These are phyloP conservation scores for Aleurites moluccanus DNA, from an alignment of 441 rosid genomes.

Conservation along the genomic window DNA sequence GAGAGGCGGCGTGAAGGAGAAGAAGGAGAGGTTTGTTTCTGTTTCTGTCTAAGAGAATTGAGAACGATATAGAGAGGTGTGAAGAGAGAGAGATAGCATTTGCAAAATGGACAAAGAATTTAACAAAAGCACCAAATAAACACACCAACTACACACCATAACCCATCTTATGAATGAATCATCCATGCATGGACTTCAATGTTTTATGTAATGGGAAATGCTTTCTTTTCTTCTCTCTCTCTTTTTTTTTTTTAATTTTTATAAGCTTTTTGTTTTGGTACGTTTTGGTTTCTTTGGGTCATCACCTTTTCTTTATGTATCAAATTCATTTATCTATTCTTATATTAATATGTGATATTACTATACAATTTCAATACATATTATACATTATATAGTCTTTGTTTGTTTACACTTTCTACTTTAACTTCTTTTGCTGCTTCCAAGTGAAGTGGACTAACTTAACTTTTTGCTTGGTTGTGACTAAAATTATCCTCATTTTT, in stretches of 20 bases:
- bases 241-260: neutral
- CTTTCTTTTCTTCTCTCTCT: constrained; percentile 6
- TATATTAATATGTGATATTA: neutral
- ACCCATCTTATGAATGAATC: constrained; percentile 30
- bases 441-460: constrained; percentile 1
- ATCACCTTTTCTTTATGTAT: constrained; percentile 22
- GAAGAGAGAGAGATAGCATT: neutral
- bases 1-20: constrained; percentile 82
- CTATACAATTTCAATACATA: neutral
- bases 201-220: too few relatives aligned
- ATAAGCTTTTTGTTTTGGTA: constrained; percentile 26
- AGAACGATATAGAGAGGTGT: neutral
- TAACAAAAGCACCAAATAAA: constrained; percentile 20
- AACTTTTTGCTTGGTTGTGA: neutral
- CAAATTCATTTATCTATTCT: neutral
- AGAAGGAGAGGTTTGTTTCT: constrained; percentile 42
- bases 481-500: too few relatives aligned
- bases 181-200: constrained; percentile 24
- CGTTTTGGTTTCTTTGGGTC: constrained; percentile 28
- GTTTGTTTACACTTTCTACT: neutral
- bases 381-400: neutral
- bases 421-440: neutral
- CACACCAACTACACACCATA: constrained; percentile 16
- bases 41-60: neutral
- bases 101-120: neutral